These are phyloP conservation scores for Ostreobium quekettii DNA, from an alignment of 139 green algal species.

Conservation along the genomic window DNA sequence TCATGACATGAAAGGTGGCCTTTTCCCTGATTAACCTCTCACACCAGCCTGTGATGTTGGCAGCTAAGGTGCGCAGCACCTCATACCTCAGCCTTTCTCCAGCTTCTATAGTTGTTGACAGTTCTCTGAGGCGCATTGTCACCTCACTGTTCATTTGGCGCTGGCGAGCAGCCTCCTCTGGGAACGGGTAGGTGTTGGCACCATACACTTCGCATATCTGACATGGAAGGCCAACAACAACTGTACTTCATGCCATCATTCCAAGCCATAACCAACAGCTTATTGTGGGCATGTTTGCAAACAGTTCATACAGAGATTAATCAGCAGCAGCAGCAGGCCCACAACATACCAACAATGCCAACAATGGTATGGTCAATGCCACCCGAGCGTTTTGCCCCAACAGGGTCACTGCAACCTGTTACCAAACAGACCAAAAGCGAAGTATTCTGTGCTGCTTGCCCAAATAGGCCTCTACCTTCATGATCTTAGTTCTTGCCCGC, in stretches of 20 bases:
- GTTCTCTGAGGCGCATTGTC: slow-evolving; percentile 71
- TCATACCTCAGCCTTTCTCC: slow-evolving; percentile 57
- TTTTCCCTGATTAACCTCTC: slow-evolving; percentile 63
- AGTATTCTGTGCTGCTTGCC: too few relatives aligned
- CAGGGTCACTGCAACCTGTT: too few relatives aligned
- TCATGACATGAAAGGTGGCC: slow-evolving; percentile 94
- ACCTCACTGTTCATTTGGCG: slow-evolving; percentile 83
- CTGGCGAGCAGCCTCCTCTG: slow-evolving; percentile 80
- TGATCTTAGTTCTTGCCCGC: slow-evolving; percentile 78
- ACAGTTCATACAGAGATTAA: too few relatives aligned
- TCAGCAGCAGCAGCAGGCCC: too few relatives aligned
- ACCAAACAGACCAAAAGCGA: too few relatives aligned
- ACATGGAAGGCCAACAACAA: not conserved
- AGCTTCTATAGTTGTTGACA: slow-evolving; percentile 85
- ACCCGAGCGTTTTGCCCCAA: too few relatives aligned
- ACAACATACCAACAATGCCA: too few relatives aligned
- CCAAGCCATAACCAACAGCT: too few relatives aligned
- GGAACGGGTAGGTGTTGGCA: slow-evolving; percentile 96
- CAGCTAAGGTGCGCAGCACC: slow-evolving; percentile 59
- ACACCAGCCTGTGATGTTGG: slow-evolving; percentile 57
- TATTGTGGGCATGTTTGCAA: too few relatives aligned
- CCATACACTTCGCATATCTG: slow-evolving; percentile 92
- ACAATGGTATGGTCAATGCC: too few relatives aligned
- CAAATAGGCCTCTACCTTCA: too few relatives aligned
- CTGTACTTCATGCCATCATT: too few relatives aligned